These are phyloP conservation scores for Microthyrium microscopicum DNA, from an alignment of 2,329 filamentous ascomycete genomes.

Conservation along the genomic window DNA sequence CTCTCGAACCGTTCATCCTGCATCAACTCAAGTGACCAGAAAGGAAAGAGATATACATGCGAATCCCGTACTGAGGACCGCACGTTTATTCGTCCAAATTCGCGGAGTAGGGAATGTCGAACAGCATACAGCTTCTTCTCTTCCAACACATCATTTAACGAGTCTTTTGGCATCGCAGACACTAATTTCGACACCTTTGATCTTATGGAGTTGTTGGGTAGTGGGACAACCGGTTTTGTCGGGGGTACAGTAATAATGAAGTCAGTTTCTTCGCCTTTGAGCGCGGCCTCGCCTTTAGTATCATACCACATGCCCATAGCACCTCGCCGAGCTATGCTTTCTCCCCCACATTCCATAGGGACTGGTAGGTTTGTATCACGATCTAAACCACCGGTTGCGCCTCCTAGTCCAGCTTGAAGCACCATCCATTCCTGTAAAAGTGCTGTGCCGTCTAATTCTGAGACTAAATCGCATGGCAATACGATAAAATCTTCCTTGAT, in stretches of 20 bases:
- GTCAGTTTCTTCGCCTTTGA: constrained; percentile 86
- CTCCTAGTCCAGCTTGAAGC: constrained; percentile 50
- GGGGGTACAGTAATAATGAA: constrained; percentile 69
- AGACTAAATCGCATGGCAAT: constrained; percentile 84
- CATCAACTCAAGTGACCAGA: constrained; percentile 78
- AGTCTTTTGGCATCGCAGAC: constrained; percentile 78
- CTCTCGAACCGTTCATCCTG: constrained; percentile 72
- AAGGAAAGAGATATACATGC: constrained; percentile 86
- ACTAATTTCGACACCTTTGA: constrained; percentile 59
- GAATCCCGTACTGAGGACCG: constrained; percentile 75
- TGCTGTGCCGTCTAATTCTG: constrained; percentile 68
- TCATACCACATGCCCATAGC: constrained; percentile 85
- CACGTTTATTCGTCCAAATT: constrained; percentile 62
- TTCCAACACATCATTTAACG: constrained; percentile 67
- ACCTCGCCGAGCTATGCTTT: constrained; percentile 48
- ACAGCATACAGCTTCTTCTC: constrained; percentile 50
- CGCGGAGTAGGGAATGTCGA: constrained; percentile 57
- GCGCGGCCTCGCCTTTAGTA: constrained; percentile 56
- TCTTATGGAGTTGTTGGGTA: constrained; percentile 48
- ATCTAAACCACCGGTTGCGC: constrained; percentile 36
- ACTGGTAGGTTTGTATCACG: constrained; percentile 25
- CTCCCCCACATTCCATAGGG: constrained; percentile 34
- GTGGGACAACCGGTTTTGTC: constrained; percentile 37
- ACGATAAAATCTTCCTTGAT: constrained; percentile 79
- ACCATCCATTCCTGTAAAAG: constrained; percentile 89